A percentile compares a stretch with the other conserved stretches of the same genome.
Conservation (phyloP, 2,329 filamentous ascomycete species). For the Paecilomyces variotii region DNA sequence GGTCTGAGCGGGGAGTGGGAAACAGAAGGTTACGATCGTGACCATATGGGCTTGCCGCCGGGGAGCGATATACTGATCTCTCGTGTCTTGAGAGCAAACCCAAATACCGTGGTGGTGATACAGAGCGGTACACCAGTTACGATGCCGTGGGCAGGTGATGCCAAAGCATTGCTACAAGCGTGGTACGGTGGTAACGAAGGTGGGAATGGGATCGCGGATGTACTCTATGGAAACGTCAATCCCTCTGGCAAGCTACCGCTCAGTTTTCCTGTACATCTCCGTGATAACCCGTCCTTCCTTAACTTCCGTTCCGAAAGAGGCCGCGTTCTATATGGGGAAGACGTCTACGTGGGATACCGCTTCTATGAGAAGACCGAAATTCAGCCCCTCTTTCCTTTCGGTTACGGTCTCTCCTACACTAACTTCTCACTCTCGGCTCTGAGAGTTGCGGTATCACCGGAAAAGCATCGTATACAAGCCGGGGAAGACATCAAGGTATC, state of each 20-base stretch:
- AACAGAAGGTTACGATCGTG: slow-evolving; percentile 60
- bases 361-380: slow-evolving; percentile 67
- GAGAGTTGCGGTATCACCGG: slow-evolving; percentile 15
- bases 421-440: slow-evolving; percentile 53
- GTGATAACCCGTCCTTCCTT: slow-evolving; percentile 68
- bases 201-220: slow-evolving; percentile 70
- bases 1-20: slow-evolving; percentile 79
- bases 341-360: slow-evolving; percentile 72
- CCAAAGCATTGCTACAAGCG: slow-evolving; percentile 59
- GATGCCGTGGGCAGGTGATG: slow-evolving; percentile 40
- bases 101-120: slow-evolving; percentile 63
- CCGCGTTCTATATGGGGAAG: slow-evolving; percentile 68
- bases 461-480: slow-evolving; percentile 31
- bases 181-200: slow-evolving; percentile 88
- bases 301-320: slow-evolving; percentile 66
- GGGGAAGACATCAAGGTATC: slow-evolving; percentile 41
- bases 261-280: slow-evolving; percentile 58
- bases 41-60: slow-evolving; percentile 50
- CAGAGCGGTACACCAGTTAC: slow-evolving; percentile 65
- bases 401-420: slow-evolving; percentile 72
- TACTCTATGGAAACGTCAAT: slow-evolving; percentile 66
- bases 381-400: slow-evolving; percentile 65
- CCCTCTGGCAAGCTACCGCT: slow-evolving; percentile 68
- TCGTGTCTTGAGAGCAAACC: slow-evolving; percentile 58
- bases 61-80: slow-evolving; percentile 52